A percentile compares a stretch with the other conserved stretches of the same genome.
These are phyloP conservation scores for Apiospora phragmitis DNA, from an alignment of 2,329 filamentous ascomycete genomes.

Conservation along the genomic window DNA sequence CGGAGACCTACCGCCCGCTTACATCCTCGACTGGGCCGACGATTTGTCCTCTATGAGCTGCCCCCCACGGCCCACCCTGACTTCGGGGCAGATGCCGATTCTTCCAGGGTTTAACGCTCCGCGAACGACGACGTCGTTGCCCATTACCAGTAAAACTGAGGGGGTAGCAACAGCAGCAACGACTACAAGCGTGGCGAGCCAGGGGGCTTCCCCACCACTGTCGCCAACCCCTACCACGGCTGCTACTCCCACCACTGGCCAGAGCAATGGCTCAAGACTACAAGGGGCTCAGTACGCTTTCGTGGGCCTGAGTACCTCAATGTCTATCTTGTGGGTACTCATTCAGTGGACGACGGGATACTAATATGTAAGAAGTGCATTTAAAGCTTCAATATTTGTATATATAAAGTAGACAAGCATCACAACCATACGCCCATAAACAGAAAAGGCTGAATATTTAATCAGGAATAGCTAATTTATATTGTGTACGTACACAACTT, in stretches of 20 bases:
- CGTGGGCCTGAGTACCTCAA: neutral
- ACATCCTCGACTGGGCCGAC: neutral
- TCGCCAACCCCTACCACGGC: neutral
- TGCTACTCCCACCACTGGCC: neutral
- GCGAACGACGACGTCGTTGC: neutral
- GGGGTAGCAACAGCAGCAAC: neutral
- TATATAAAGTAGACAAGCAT: too few species aligned
- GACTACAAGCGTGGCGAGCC: neutral
- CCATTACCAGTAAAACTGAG: neutral
- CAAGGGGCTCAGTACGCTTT: neutral
- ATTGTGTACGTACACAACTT: too few species aligned
- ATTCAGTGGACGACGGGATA: neutral
- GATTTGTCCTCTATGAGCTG: neutral
- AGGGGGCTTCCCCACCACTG: neutral
- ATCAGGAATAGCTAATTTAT: too few species aligned
- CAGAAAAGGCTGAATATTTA: too few species aligned
- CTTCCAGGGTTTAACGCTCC: neutral
- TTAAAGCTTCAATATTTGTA: neutral
- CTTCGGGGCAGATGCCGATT: neutral
- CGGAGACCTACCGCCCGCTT: neutral
- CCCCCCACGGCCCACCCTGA: neutral
- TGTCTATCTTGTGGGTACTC: neutral
- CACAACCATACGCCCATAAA: neutral
- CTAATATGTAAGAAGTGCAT: neutral
- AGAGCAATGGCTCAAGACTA: neutral